Evolutionary conservation across 495 filamentous ascomycete genomes (phyloP).

Genomic region (Eremomyces bilateralis): DNA sequence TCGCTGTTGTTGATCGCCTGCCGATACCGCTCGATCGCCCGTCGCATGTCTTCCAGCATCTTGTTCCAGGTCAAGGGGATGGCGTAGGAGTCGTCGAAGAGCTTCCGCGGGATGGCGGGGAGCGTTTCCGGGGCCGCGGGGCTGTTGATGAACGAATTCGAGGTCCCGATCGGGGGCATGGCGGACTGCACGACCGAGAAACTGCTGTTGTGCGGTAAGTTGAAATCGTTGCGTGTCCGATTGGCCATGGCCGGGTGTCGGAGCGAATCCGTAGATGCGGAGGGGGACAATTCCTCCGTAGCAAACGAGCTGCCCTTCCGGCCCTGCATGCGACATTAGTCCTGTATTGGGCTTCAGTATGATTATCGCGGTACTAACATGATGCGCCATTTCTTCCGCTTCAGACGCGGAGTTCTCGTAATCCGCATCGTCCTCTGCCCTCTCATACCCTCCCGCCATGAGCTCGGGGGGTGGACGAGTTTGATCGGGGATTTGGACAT

Average conservation of each 20-base stretch:
- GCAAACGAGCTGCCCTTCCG: constrained; percentile 34
- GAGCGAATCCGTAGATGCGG: constrained; percentile 81
- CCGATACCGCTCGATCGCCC: constrained; percentile 67
- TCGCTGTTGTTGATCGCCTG: constrained; percentile 60
- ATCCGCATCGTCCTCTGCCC: constrained; percentile 28
- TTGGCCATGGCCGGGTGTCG: too few relatives aligned
- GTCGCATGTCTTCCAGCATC: constrained; percentile 75
- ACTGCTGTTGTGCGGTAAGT: too few relatives aligned
- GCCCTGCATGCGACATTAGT: constrained; percentile 1
- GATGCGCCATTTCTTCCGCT: constrained; percentile 42
- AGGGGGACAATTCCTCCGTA: constrained; percentile 60
- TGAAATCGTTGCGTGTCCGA: too few relatives aligned
- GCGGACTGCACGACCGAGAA: too few relatives aligned
- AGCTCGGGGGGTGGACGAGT: constrained; percentile 84
- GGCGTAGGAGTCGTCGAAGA: constrained; percentile 62
- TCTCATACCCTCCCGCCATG: constrained; percentile 63
- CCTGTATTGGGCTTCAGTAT: constrained; percentile 2
- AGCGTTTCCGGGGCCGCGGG: constrained; percentile 30
- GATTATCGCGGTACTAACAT: constrained; percentile 29
- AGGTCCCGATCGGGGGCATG: too few relatives aligned
- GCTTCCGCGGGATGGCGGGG: constrained; percentile 49
- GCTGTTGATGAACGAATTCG: constrained; percentile 41
- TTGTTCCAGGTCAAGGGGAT: constrained; percentile 68
- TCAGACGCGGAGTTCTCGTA: constrained; percentile 89
- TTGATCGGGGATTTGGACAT: constrained; percentile 71